phyloP scores from a whole-genome alignment of 208 protist species.

The Crithidia brevicula region DNA sequence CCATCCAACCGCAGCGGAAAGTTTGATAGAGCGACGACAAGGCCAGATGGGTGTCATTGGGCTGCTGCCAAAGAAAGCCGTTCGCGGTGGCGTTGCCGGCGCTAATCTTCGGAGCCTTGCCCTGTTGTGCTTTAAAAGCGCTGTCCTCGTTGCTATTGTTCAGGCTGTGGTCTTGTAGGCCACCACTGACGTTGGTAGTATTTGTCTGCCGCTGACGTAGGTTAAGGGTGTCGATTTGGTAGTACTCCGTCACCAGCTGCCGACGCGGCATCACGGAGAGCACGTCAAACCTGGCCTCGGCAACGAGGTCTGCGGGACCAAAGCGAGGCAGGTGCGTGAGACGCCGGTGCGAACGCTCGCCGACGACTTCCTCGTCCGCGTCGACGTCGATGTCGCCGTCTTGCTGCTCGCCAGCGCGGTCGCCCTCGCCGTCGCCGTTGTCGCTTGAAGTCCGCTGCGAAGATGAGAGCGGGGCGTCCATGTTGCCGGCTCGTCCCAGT shows the following conservation, averaged over 20 bases:
- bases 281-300: constrained; percentile 43
- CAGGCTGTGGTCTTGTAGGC: background rate
- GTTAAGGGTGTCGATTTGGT: constrained; percentile 41
- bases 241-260: constrained; percentile 54
- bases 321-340: constrained; percentile 14
- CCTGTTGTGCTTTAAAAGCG: background rate
- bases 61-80: constrained; percentile 4
- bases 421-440: background rate
- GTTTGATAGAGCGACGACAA: constrained; percentile 60
- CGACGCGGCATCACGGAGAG: constrained; percentile 56
- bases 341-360: constrained; percentile 23
- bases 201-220: constrained; percentile 22
- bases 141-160: background rate
- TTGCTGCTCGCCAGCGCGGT: background rate
- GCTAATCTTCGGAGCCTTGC: background rate
- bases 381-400: constrained; percentile 12
- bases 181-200: background rate
- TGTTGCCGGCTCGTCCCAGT: constrained; percentile 15
- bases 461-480: constrained; percentile 11
- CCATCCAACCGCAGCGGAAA: constrained; percentile 44
- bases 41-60: constrained; percentile 27
- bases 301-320: constrained; percentile 27
- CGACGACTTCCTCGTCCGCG: constrained; percentile 9
- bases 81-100: constrained; percentile 12
- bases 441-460: background rate